These are phyloP conservation scores for Diaporthe batatas DNA, from an alignment of 2,329 filamentous ascomycete species.

Conservation along the genomic window DNA sequence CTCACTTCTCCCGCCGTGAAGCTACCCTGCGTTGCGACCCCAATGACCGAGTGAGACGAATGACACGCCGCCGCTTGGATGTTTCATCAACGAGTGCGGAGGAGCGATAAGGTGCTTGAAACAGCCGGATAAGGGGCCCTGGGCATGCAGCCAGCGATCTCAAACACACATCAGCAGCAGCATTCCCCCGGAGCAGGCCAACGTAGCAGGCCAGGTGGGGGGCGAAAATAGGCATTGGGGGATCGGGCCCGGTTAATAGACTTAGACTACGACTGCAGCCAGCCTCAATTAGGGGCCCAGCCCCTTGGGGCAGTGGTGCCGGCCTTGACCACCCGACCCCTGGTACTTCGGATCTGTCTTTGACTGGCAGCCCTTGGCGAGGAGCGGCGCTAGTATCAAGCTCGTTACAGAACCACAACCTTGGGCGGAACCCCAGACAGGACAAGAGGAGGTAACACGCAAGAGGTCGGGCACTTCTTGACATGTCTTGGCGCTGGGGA, in stretches of 20 bases:
- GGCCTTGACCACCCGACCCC: neutral
- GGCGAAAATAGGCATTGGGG: constrained; percentile 1
- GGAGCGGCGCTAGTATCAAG: constrained; percentile 19
- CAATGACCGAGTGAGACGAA: constrained; percentile 26
- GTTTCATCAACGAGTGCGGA: constrained; percentile 30
- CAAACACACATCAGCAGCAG: constrained; percentile 17
- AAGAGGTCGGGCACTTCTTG: neutral
- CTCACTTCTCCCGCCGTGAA: neutral
- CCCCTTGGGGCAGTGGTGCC: neutral
- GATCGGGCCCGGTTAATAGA: constrained; percentile 13
- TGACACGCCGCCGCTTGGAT: constrained; percentile 21
- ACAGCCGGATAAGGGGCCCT: constrained; percentile 24
- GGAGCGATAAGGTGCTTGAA: constrained; percentile 30
- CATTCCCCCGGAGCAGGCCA: too few species aligned
- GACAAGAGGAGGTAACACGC: neutral
- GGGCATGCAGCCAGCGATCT: neutral
- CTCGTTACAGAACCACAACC: constrained; percentile 20
- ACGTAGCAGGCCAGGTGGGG: too few species aligned
- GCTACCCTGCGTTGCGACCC: constrained; percentile 20
- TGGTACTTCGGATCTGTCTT: constrained; percentile 17
- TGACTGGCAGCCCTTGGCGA: constrained; percentile 18
- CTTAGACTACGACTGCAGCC: neutral
- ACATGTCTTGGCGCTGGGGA: constrained; percentile 27
- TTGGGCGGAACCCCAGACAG: constrained; percentile 16
- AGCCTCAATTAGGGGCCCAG: neutral